Conservation (phyloP, 345 rosid genomes). For the Rhodamnia argentea region DNA sequence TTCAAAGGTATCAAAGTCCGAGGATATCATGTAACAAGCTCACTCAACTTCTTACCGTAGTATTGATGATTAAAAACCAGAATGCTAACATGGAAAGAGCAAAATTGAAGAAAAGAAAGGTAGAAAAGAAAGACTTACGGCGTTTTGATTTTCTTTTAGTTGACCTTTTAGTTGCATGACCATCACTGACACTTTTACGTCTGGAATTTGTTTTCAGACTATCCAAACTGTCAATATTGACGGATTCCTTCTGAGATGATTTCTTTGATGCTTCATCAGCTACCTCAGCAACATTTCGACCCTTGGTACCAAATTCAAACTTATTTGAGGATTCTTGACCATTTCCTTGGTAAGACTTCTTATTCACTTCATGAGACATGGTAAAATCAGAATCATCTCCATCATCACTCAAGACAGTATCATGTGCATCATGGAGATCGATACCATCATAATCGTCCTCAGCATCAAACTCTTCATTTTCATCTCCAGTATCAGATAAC, state of each 20-base stretch:
- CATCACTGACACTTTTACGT: slow-evolving; percentile 5
- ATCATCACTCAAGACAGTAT: slow-evolving; percentile 35
- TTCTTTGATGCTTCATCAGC: slow-evolving; percentile 17
- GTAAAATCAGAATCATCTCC: slow-evolving; percentile 23
- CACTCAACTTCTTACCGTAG: neutral
- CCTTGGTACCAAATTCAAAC: slow-evolving; percentile 16
- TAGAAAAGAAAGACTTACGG: slow-evolving; percentile 16
- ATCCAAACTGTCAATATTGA: slow-evolving; percentile 2
- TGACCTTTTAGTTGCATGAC: slow-evolving; percentile 34
- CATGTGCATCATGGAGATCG: slow-evolving; percentile 1
- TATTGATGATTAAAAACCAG: neutral
- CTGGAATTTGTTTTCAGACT: slow-evolving; percentile 8
- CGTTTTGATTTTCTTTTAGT: slow-evolving; percentile 53
- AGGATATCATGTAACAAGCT: neutral
- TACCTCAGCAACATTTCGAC: slow-evolving; percentile 22
- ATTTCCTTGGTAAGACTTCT: slow-evolving; percentile 8
- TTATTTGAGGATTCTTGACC: slow-evolving; percentile 15
- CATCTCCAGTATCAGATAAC: slow-evolving; percentile 19
- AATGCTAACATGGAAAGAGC: neutral
- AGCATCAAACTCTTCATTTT: slow-evolving; percentile 44
- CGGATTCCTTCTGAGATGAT: slow-evolving; percentile 20
- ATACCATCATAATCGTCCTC: slow-evolving; percentile 21
- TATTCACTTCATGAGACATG: neutral
- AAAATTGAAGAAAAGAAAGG: neutral
- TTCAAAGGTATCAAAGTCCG: neutral